Evolutionary conservation across 176 grass and related monocot genomes (phyloP).

Genomic region (Urochloa ruziziensis): DNA sequence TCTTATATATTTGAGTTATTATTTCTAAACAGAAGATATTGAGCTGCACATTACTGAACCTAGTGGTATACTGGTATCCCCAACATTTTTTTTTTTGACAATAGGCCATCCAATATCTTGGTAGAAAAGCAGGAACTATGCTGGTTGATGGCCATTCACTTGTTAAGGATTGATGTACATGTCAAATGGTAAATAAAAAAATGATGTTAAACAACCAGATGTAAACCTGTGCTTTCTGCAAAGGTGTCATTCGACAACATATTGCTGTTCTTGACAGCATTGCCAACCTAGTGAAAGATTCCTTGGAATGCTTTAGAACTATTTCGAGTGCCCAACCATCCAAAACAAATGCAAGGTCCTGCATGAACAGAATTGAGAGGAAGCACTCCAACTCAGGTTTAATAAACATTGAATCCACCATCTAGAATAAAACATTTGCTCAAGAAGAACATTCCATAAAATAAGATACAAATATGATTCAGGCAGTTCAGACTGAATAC

Average conservation of each 20-base stretch:
- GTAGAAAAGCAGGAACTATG: not conserved
- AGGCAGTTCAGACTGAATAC: not conserved
- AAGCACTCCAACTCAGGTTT: not conserved
- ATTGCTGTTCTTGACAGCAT: conserved; percentile 86
- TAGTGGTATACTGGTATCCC: not conserved
- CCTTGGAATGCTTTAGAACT: conserved; percentile 74
- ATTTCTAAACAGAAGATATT: conserved; percentile 1
- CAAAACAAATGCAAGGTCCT: conserved; percentile 88
- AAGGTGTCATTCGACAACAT: conserved; percentile 83
- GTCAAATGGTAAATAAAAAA: conserved; percentile 20
- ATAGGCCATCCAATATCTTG: conserved; percentile 5
- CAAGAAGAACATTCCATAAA: not conserved
- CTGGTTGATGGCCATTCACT: not conserved
- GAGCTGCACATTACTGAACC: not conserved
- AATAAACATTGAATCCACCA: conserved; percentile 16
- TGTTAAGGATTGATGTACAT: not conserved
- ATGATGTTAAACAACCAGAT: not conserved
- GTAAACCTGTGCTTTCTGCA: conserved; percentile 88
- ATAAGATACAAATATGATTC: conserved; percentile 10
- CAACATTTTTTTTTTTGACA: not conserved
- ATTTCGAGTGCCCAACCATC: conserved; percentile 94
- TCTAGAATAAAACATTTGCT: not conserved
- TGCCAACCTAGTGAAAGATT: conserved; percentile 70
- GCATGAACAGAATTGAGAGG: conserved; percentile 33
- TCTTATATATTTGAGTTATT: not conserved